A percentile compares a stretch with the other conserved stretches of the same genome.
phyloP scores from a whole-genome alignment of 164 flowering plant genomes.

The Cinnamomum chago region DNA sequence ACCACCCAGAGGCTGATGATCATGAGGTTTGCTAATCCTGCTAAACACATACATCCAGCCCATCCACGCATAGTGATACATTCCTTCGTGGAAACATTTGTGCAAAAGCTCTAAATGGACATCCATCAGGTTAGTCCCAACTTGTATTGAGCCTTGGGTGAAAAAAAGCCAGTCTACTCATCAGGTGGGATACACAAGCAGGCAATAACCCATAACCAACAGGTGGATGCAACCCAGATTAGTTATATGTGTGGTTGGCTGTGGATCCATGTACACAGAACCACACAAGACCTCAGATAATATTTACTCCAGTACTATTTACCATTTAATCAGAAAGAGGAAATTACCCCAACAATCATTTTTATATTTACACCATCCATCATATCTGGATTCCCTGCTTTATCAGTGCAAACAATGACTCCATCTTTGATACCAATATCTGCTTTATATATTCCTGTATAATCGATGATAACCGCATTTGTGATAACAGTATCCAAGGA shows the following conservation, averaged over 20 bases:
- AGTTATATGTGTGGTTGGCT: background rate
- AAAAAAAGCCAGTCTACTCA: too few relatives aligned
- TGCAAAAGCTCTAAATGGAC: background rate
- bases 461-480: conserved; percentile 86
- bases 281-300: background rate
- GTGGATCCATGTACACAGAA: background rate
- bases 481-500: conserved; percentile 88
- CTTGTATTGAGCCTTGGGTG: background rate
- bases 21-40: background rate
- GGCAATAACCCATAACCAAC: background rate
- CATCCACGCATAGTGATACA: background rate
- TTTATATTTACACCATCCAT: conserved; percentile 63
- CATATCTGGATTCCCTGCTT: conserved; percentile 89
- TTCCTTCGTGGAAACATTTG: background rate
- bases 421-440: conserved; percentile 93
- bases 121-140: background rate
- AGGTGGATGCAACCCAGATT: background rate
- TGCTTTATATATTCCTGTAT: conserved; percentile 84
- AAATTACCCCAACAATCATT: conserved; percentile 83
- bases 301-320: background rate
- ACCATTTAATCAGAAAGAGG: conserved; percentile 7
- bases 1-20: background rate
- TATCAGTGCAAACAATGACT: conserved; percentile 56
- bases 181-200: too few relatives aligned
- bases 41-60: background rate